phyloP scores from a whole-genome alignment of 306 rosid species.

The Canavalia ensiformis region DNA sequence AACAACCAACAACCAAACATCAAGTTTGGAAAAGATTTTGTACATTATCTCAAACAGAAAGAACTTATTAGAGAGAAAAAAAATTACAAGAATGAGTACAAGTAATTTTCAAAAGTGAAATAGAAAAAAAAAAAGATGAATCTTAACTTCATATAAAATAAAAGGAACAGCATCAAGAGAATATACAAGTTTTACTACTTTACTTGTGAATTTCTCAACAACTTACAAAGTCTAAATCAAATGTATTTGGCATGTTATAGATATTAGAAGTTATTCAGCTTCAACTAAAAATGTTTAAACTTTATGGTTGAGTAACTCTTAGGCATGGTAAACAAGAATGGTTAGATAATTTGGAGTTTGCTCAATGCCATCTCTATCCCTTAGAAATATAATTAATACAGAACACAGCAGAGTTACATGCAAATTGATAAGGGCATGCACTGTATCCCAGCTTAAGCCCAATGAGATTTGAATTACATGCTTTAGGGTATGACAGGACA shows the following conservation, averaged over 20 bases:
- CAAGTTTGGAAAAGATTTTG: conserved; percentile 9
- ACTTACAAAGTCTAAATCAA: neutral
- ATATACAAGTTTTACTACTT: conserved; percentile 4
- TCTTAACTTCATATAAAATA: conserved; percentile 17
- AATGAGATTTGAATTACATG: neutral
- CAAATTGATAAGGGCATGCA: neutral
- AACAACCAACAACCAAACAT: conserved; percentile 16
- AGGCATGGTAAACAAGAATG: neutral
- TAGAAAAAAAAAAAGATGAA: neutral
- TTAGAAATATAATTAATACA: neutral
- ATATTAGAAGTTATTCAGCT: neutral
- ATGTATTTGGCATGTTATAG: neutral
- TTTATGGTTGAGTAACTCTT: neutral
- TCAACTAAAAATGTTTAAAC: neutral
- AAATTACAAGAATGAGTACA: neutral
- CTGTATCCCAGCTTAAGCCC: neutral
- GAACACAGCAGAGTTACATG: neutral
- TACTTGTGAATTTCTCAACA: conserved; percentile 24
- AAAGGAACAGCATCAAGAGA: conserved; percentile 26
- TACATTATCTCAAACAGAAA: neutral
- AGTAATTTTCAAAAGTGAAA: conserved; percentile 10
- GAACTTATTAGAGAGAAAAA: conserved; percentile 6
- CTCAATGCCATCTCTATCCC: conserved; percentile 6
- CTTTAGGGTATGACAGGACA: neutral
- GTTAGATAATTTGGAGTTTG: conserved; percentile 23